Percentiles rank a stretch among this genome's conserved stretches.
phyloP scores from a whole-genome alignment of 805 yeast species.

The Cyberlindnera suaveolens region DNA sequence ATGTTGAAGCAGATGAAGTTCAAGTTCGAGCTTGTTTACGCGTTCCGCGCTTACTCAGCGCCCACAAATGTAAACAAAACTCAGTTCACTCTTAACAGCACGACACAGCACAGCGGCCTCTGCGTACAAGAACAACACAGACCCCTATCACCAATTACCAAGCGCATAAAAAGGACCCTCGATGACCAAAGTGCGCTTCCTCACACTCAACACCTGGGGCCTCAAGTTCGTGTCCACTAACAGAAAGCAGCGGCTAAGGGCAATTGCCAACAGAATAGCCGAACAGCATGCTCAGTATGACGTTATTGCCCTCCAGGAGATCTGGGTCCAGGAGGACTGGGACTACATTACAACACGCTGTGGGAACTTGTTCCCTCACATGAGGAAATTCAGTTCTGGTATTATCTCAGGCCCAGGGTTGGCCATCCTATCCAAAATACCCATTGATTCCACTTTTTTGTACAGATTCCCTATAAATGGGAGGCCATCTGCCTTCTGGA shows the following conservation, averaged over 20 bases:
- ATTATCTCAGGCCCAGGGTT: slow-evolving; percentile 91
- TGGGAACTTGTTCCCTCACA: slow-evolving; percentile 45
- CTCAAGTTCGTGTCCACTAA: slow-evolving; percentile 73
- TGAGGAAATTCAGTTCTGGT: slow-evolving; percentile 73
- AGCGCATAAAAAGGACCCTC: background rate
- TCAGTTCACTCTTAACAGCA: too few relatives aligned
- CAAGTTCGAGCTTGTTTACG: too few relatives aligned
- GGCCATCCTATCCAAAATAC: slow-evolving; percentile 75
- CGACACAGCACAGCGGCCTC: too few relatives aligned
- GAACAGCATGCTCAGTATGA: slow-evolving; percentile 48
- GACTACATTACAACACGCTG: slow-evolving; percentile 47
- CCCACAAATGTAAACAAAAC: too few relatives aligned
- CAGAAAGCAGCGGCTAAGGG: slow-evolving; percentile 57
- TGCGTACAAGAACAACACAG: too few relatives aligned
- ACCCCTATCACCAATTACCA: too few relatives aligned
- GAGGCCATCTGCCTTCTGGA: slow-evolving; percentile 82
- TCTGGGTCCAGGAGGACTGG: slow-evolving; percentile 90
- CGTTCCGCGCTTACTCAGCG: too few relatives aligned
- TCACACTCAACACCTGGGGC: slow-evolving; percentile 87
- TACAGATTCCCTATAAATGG: slow-evolving; percentile 91
- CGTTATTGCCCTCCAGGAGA: slow-evolving; percentile 87
- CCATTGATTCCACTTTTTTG: slow-evolving; percentile 72
- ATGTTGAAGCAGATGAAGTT: too few relatives aligned
- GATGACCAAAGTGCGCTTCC: slow-evolving; percentile 33
- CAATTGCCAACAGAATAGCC: slow-evolving; percentile 65